Percentiles rank a stretch among this genome's conserved stretches.
Conservation (phyloP, 305 asterid genomes). For the Fraxinus platypoda region DNA sequence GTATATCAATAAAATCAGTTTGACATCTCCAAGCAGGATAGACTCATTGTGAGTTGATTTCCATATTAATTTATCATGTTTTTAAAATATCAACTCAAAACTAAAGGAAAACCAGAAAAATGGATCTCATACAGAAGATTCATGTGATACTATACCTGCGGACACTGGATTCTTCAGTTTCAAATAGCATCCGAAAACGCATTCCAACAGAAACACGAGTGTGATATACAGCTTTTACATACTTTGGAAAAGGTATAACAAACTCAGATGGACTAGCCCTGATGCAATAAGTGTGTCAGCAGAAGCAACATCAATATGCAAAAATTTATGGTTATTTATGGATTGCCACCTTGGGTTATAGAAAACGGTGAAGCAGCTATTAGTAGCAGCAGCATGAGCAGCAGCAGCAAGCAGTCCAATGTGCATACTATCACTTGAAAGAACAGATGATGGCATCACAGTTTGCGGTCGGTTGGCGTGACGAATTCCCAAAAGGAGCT, state of each 20-base stretch:
- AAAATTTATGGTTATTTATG: conserved; percentile 11
- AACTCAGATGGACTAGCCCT: conserved; percentile 98
- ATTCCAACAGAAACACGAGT: conserved; percentile 93
- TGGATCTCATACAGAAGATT: background rate
- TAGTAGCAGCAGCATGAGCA: conserved; percentile 98
- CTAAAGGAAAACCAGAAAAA: background rate
- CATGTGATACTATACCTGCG: conserved; percentile 59
- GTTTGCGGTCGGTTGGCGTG: conserved; percentile 88
- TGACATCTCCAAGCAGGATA: background rate
- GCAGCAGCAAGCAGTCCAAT: conserved; percentile 98
- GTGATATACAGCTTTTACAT: conserved; percentile 84
- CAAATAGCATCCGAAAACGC: conserved; percentile 97
- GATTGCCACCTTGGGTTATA: conserved; percentile 72
- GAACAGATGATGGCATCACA: conserved; percentile 96
- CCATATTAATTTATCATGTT: conserved; percentile 2
- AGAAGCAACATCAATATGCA: conserved; percentile 1
- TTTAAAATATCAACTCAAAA: background rate
- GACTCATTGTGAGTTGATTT: background rate
- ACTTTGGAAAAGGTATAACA: conserved; percentile 83
- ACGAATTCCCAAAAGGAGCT: conserved; percentile 90
- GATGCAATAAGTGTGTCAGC: conserved; percentile 31
- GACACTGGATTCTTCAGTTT: conserved; percentile 97
- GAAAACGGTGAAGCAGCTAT: conserved; percentile 92
- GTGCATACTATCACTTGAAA: conserved; percentile 98
- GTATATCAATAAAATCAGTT: background rate